A percentile compares a stretch with the other conserved stretches of the same genome.
phyloP scores from a whole-genome alignment of 2,329 filamentous ascomycete genomes.

The Curvularia lunata region DNA sequence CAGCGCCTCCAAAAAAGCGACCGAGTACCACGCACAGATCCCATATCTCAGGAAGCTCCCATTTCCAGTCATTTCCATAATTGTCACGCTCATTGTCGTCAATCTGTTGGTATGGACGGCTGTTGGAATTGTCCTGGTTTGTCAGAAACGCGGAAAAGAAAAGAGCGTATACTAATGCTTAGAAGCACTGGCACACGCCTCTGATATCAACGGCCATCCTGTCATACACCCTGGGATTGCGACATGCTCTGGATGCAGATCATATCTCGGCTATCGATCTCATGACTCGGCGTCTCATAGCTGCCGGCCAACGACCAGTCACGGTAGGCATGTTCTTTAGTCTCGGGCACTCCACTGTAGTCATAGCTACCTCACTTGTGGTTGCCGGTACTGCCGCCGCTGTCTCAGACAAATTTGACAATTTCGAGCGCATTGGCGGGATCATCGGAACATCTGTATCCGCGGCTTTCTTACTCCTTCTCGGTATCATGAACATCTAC shows the following conservation, averaged over 20 bases:
- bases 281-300: conserved; percentile 88
- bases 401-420: conserved; percentile 78
- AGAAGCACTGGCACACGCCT: conserved; percentile 52
- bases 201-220: conserved; percentile 82
- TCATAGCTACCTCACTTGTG: conserved; percentile 86
- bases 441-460: conserved; percentile 90
- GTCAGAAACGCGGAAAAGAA: conserved; percentile 16
- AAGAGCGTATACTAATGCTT: not conserved
- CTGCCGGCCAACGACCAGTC: conserved; percentile 82
- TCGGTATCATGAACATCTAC: conserved; percentile 84
- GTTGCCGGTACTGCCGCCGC: conserved; percentile 90
- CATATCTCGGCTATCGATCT: conserved; percentile 92
- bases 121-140: conserved; percentile 63
- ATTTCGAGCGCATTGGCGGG: conserved; percentile 79
- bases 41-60: conserved; percentile 64
- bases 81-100: conserved; percentile 58
- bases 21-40: conserved; percentile 57
- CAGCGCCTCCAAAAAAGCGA: conserved; percentile 46
- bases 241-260: conserved; percentile 97
- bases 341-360: conserved; percentile 90
- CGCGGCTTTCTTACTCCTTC: conserved; percentile 78
- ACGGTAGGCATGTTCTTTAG: conserved; percentile 96
- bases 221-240: conserved; percentile 85
- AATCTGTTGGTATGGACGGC: conserved; percentile 66
- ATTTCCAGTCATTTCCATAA: conserved; percentile 63